phyloP scores from a whole-genome alignment of 129 eudicot species.

The Solidago caesia region DNA sequence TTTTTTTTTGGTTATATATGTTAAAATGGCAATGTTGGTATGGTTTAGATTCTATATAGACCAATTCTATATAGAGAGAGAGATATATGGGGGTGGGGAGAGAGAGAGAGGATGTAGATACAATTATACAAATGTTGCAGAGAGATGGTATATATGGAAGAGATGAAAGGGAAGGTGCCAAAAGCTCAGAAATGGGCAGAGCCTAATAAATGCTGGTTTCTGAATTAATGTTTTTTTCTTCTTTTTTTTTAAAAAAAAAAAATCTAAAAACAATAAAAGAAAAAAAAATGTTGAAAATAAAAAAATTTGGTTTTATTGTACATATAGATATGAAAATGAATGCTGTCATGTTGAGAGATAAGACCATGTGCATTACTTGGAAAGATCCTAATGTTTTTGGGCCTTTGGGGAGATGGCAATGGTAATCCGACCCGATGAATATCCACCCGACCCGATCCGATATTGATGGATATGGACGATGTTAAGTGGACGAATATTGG shows the following conservation, averaged over 20 bases:
- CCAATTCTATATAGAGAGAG: slow-evolving; percentile 34
- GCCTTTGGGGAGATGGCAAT: no score
- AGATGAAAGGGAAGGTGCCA: slow-evolving; percentile 61
- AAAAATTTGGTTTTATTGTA: no score
- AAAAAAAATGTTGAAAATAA: no score
- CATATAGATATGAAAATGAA: no score
- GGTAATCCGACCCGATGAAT: no score
- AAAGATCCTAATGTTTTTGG: slow-evolving; percentile 21
- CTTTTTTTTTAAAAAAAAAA: background rate
- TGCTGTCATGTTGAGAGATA: background rate
- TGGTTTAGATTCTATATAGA: slow-evolving; percentile 40
- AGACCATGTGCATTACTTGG: slow-evolving; percentile 32
- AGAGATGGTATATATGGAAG: slow-evolving; percentile 54
- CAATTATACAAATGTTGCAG: slow-evolving; percentile 38
- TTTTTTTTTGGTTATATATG: background rate
- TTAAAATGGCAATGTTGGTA: slow-evolving; percentile 43
- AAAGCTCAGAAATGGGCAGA: slow-evolving; percentile 49
- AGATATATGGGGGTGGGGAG: background rate
- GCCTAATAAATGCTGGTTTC: slow-evolving; percentile 54
- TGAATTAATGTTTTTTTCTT: slow-evolving; percentile 17
- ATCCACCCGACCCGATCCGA: no score
- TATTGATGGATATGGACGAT: no score
- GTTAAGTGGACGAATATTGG: no score
- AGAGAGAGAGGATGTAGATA: slow-evolving; percentile 39
- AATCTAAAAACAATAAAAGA: no score